These are phyloP conservation scores for Xylogone sp. DNA, from an alignment of 2,329 filamentous ascomycete genomes.

Conservation along the genomic window DNA sequence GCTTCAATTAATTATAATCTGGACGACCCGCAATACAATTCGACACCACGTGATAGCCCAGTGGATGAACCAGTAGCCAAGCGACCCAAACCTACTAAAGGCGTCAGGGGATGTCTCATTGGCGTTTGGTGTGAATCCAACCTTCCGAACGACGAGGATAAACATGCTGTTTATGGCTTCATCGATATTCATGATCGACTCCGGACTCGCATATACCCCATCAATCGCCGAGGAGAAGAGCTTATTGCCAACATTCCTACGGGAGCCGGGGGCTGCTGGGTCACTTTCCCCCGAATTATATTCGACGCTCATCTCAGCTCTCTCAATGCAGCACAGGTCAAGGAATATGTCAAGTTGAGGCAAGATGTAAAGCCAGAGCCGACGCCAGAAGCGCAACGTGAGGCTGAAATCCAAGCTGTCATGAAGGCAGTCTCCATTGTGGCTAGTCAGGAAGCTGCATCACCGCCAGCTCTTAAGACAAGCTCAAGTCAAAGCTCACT, in stretches of 20 bases:
- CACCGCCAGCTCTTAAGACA: constrained; percentile 14
- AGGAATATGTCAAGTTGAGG: constrained; percentile 58
- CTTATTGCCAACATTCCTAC: constrained; percentile 45
- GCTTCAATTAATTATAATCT: constrained; percentile 45
- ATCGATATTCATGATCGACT: constrained; percentile 59
- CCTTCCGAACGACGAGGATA: constrained; percentile 43
- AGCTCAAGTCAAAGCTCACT: constrained; percentile 14
- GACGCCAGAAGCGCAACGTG: constrained; percentile 15
- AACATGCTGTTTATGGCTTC: constrained; percentile 59
- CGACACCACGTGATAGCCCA: constrained; percentile 10
- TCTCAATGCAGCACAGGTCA: constrained; percentile 53
- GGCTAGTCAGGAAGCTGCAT: constrained; percentile 15
- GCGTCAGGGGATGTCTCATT: constrained; percentile 34
- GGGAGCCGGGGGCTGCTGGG: constrained; percentile 60
- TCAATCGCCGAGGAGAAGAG: constrained; percentile 43
- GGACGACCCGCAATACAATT: constrained; percentile 39
- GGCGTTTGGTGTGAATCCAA: constrained; percentile 59
- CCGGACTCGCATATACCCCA: constrained; percentile 52
- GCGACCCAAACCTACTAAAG: constrained; percentile 14
- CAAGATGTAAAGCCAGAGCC: constrained; percentile 28
- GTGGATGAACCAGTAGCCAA: constrained; percentile 16
- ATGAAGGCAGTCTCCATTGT: constrained; percentile 18
- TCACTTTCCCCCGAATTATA: constrained; percentile 57
- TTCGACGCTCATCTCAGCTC: constrained; percentile 54
- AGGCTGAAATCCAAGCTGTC: constrained; percentile 19